Evolutionary conservation across 768 basidiomycete genomes (phyloP), one percentile per base, ranked within the genome.

Genomic region (Glaciozyma martinii): DNA sequence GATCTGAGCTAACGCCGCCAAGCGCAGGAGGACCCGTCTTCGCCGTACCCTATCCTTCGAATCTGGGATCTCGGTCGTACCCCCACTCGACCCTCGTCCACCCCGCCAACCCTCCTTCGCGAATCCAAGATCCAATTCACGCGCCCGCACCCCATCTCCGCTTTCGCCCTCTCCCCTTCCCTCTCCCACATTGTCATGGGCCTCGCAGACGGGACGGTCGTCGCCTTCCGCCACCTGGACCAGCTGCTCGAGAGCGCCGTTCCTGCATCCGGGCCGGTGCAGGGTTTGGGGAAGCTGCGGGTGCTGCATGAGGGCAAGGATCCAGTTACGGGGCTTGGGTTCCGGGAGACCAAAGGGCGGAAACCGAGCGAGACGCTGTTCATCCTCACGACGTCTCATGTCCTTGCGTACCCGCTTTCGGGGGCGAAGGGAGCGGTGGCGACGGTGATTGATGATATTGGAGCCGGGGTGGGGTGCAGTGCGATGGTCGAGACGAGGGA

Each of bases 251-350:
- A 86, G 1, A 54, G 71, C 76, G n/a, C 25, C 40, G 56, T 23
- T 6, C 25, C 40, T 27, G 42, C 33, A 1, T 5, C 32, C 19
- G 27, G 46, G 30, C 80, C 23, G 81, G 87, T 7, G 78, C 90
- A 86, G 18, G 76, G 85, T 9, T 77, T 97, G n/a, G 91, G 91
- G 0, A 97, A 95, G 78, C 82, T 87, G 15, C 85, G 88, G 29
- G 81, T 85, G 0, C 79, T 98, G 4, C 89, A 90, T 73, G 90
- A 97, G 71, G 76, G 75, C 8, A 85, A 86, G 0, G 93, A 99
- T 73, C 92, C 94, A 1, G 86, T 98, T 61, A 97, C 94, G 0
- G 92, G 89, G 5, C 82, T 98, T 3, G 91, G 90, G 0, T 94
- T 98, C 78, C 82, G 83, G 25, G 86, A 89, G 74, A 81, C 86